phyloP scores from a whole-genome alignment of 75 land plant genomes.

The Cupressus sempervirens region DNA sequence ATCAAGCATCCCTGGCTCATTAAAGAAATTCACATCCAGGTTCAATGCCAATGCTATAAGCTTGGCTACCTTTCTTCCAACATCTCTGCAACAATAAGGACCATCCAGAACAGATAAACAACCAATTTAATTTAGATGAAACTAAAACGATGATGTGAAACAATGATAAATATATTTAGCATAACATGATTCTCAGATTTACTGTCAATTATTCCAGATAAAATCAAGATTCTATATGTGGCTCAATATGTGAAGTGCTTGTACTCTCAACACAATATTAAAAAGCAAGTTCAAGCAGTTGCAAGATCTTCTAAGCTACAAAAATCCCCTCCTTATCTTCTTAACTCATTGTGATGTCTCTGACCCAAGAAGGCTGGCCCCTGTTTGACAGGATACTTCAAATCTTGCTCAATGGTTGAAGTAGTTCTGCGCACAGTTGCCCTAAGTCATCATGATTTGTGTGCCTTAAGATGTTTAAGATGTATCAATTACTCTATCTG shows the following conservation, averaged over 20 bases:
- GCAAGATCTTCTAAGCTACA: background rate
- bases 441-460: no score
- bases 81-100: constrained; percentile 41
- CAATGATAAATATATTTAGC: background rate
- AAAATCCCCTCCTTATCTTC: background rate
- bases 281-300: background rate
- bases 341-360: no score
- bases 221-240: background rate
- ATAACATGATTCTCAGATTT: background rate
- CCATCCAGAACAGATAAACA: background rate
- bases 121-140: background rate
- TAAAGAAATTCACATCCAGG: constrained; percentile 65
- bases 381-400: no score
- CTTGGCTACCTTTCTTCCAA: constrained; percentile 56
- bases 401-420: no score
- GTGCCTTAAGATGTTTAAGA: no score
- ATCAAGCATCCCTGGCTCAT: constrained; percentile 81
- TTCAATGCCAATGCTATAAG: constrained; percentile 84
- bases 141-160: background rate
- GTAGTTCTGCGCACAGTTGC: no score
- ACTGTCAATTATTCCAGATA: background rate
- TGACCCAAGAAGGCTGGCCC: no score
- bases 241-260: background rate
- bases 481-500: no score
- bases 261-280: background rate